phyloP scores from a whole-genome alignment of 768 basidiomycete genomes.

The Lentinula boryana region DNA sequence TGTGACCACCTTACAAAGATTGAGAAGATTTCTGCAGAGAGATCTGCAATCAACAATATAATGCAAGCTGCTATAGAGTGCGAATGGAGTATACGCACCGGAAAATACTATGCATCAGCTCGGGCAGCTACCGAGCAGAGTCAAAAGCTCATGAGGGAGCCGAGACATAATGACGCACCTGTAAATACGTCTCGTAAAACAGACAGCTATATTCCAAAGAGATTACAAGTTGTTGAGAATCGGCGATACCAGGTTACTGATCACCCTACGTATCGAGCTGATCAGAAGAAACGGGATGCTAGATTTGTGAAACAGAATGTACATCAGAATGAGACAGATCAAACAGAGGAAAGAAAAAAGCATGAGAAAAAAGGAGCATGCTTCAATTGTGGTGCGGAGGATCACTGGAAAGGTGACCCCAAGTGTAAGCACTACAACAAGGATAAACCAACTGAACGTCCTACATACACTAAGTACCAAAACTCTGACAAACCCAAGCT shows the following conservation, averaged over 20 bases:
- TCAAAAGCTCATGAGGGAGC: background rate
- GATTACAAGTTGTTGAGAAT: background rate
- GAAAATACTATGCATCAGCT: background rate
- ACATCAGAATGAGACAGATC: background rate
- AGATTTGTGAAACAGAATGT: too few relatives aligned
- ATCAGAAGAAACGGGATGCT: too few relatives aligned
- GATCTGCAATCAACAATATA: background rate
- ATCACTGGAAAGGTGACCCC: background rate
- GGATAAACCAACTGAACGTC: too few relatives aligned
- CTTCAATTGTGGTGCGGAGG: background rate
- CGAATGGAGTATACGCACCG: background rate
- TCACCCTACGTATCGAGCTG: background rate
- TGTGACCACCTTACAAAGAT: background rate
- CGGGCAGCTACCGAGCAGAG: background rate
- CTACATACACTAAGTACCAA: too few relatives aligned
- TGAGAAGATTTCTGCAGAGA: background rate
- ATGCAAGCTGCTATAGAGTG: background rate
- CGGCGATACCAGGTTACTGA: background rate
- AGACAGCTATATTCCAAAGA: too few relatives aligned
- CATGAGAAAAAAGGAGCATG: too few relatives aligned
- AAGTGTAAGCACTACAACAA: background rate
- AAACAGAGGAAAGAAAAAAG: background rate
- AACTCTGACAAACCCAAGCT: background rate
- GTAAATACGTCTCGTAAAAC: too few relatives aligned
- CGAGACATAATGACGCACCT: too few relatives aligned